Evolutionary conservation across 2,329 filamentous ascomycete species (phyloP).

Genomic region (Penicillium verrucosum): DNA sequence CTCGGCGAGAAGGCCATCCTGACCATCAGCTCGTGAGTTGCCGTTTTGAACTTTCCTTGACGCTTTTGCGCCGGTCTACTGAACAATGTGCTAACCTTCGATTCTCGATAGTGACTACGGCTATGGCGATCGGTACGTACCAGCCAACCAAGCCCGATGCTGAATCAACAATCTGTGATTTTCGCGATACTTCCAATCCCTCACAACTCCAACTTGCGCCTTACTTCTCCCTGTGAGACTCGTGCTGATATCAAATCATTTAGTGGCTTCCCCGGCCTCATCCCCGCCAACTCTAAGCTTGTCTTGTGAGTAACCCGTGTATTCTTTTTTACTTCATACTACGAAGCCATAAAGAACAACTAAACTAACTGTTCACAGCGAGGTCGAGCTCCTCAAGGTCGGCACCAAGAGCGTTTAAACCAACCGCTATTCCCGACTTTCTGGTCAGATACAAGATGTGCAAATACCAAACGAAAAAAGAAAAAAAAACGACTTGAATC

Average conservation of each 20-base stretch:
- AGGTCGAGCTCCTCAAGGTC: constrained; percentile 67
- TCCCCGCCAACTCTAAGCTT: constrained; percentile 70
- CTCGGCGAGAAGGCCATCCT: constrained; percentile 86
- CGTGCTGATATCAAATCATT: background rate
- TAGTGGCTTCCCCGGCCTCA: constrained; percentile 75
- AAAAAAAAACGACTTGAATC: background rate
- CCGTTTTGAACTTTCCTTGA: background rate
- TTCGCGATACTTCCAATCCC: background rate
- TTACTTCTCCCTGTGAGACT: background rate
- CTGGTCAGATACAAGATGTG: background rate
- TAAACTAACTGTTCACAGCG: constrained; percentile 45
- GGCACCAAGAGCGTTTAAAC: constrained; percentile 47
- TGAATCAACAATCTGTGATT: background rate
- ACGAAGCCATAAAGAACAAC: background rate
- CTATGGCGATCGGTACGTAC: constrained; percentile 42
- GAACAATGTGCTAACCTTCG: constrained; percentile 11
- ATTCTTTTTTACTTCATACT: background rate
- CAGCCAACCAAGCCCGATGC: background rate
- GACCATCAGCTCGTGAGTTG: constrained; percentile 69
- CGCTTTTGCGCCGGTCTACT: background rate
- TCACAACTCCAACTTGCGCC: background rate
- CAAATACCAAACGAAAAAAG: background rate
- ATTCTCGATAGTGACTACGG: constrained; percentile 33
- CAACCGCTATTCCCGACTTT: background rate
- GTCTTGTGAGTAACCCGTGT: constrained; percentile 70